Percentiles rank a stretch among this genome's conserved stretches.
These are phyloP conservation scores for Sodiomyces alkalinus DNA, from an alignment of 2,329 filamentous ascomycete genomes.

Conservation along the genomic window DNA sequence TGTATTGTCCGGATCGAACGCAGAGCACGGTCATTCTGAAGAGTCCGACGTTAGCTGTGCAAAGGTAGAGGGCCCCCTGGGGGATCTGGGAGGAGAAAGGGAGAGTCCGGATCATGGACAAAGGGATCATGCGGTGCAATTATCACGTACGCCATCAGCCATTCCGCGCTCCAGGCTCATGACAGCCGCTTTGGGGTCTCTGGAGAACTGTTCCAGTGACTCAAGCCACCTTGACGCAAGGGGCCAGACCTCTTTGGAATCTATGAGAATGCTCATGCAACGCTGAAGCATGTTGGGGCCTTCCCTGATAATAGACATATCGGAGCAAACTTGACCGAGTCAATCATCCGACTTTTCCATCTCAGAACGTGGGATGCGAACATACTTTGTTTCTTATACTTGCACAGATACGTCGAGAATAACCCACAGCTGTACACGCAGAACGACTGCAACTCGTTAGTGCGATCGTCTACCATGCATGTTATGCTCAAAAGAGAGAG, in stretches of 20 bases:
- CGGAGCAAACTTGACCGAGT: conserved; percentile 25
- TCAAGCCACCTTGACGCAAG: conserved; percentile 37
- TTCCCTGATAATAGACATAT: conserved; percentile 20
- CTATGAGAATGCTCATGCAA: conserved; percentile 27
- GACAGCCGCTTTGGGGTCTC: conserved; percentile 23
- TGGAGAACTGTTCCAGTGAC: conserved; percentile 29
- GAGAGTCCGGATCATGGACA: not conserved
- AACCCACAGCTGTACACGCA: conserved; percentile 40
- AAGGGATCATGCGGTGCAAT: not conserved
- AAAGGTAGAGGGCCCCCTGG: too few species aligned
- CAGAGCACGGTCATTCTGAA: conserved; percentile 16
- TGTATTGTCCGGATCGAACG: conserved; percentile 9
- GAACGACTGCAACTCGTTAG: conserved; percentile 23
- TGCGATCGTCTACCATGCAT: too few species aligned
- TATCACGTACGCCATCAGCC: conserved; percentile 28
- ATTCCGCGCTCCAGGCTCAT: conserved; percentile 29
- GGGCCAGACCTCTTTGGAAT: conserved; percentile 36
- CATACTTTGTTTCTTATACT: conserved; percentile 34
- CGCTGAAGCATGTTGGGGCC: conserved; percentile 30
- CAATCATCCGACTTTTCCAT: too few species aligned
- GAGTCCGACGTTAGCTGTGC: too few species aligned
- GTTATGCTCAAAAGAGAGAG: not conserved
- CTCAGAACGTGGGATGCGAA: too few species aligned
- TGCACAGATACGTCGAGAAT: conserved; percentile 34
- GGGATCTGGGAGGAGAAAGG: not conserved